These are phyloP conservation scores for Theobroma cacao DNA, from an alignment of 345 rosid species.

Conservation along the genomic window DNA sequence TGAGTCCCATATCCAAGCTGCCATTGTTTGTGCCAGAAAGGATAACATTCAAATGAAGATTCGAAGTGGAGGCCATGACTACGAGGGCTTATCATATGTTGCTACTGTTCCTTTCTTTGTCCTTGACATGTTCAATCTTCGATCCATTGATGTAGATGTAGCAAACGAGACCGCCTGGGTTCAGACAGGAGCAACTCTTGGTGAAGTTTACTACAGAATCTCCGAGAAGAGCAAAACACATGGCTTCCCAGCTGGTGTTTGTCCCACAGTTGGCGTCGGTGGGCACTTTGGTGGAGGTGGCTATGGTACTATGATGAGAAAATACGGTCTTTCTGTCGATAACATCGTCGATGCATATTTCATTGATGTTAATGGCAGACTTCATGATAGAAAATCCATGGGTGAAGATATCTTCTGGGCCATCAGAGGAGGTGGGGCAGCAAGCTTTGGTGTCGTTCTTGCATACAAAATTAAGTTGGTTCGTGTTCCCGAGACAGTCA, in stretches of 20 bases:
- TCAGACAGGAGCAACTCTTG: conserved; percentile 65
- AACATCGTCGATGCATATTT: conserved; percentile 64
- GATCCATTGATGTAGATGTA: conserved; percentile 35
- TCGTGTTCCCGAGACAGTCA: conserved; percentile 54
- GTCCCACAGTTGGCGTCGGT: conserved; percentile 56
- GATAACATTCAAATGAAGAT: not conserved
- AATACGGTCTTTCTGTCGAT: conserved; percentile 69
- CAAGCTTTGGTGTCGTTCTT: conserved; percentile 58
- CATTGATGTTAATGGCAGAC: conserved; percentile 45
- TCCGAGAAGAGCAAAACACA: conserved; percentile 49
- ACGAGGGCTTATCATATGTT: not conserved
- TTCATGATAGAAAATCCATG: conserved; percentile 51
- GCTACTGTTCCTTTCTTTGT: conserved; percentile 38
- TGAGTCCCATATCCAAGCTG: not conserved
- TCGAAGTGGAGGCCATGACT: not conserved
- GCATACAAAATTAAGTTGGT: conserved; percentile 61
- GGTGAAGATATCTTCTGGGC: conserved; percentile 79
- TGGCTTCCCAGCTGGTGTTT: conserved; percentile 64
- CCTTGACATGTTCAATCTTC: conserved; percentile 45
- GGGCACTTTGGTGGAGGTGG: conserved; percentile 66
- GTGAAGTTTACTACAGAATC: conserved; percentile 56
- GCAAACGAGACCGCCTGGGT: conserved; percentile 49
- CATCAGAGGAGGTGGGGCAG: conserved; percentile 68
- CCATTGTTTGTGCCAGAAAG: not conserved
- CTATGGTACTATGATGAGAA: conserved; percentile 67